Evolutionary conservation across 1,139 yeast genomes (phyloP).

Genomic region (Yamadazyma siamensis): DNA sequence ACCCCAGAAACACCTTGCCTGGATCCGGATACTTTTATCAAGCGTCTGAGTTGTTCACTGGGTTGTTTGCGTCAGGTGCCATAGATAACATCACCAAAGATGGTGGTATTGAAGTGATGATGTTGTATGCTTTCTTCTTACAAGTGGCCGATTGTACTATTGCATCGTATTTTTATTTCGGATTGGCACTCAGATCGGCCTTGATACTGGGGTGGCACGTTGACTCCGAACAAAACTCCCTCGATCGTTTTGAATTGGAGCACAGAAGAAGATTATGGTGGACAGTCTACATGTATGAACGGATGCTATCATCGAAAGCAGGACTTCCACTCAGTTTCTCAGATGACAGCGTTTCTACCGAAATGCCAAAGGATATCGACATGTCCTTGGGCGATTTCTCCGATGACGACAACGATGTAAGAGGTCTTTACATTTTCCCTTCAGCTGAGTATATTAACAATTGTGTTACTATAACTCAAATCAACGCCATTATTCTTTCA

Average conservation of each 20-base stretch:
- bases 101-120: slow-evolving; percentile 78
- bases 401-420: slow-evolving; percentile 48
- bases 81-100: slow-evolving; percentile 72
- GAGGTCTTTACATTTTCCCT: slow-evolving; percentile 67
- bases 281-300: slow-evolving; percentile 87
- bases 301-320: slow-evolving; percentile 82
- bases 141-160: slow-evolving; percentile 86
- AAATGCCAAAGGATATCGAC: slow-evolving; percentile 69
- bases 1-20: slow-evolving; percentile 49
- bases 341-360: slow-evolving; percentile 76
- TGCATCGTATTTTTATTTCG: slow-evolving; percentile 78
- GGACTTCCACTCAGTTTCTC: slow-evolving; percentile 78
- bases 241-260: slow-evolving; percentile 67
- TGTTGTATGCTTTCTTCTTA: slow-evolving; percentile 73
- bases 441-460: slow-evolving; percentile 76
- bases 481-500: slow-evolving; percentile 70
- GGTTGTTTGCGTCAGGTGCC: slow-evolving; percentile 75
- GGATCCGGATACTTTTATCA: slow-evolving; percentile 76
- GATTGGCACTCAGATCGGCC: slow-evolving; percentile 73
- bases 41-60: slow-evolving; percentile 73
- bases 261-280: slow-evolving; percentile 86
- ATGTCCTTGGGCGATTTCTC: slow-evolving; percentile 52
- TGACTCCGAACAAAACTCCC: slow-evolving; percentile 66
- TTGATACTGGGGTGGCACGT: slow-evolving; percentile 80
- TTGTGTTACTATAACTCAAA: slow-evolving; percentile 78